A percentile compares a stretch with the other conserved stretches of the same genome.
Conservation (phyloP, 192 early-diverging fungal genomes). For the Backusella mclennaniae region DNA sequence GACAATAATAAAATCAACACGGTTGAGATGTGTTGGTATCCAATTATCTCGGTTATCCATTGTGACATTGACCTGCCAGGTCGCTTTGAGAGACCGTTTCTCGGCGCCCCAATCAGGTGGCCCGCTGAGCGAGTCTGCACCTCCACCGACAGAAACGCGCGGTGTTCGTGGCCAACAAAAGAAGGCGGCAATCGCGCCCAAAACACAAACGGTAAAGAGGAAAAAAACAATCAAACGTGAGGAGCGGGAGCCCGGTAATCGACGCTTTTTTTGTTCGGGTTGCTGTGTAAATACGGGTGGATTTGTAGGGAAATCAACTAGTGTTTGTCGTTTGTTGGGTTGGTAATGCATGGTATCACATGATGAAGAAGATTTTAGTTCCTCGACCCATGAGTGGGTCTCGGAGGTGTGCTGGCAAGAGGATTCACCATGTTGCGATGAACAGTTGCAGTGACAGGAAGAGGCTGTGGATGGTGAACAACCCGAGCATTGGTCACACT, state of each 20-base stretch:
- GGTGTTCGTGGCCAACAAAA: conserved; percentile 31
- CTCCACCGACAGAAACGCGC: conserved; percentile 8
- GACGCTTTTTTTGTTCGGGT: background rate
- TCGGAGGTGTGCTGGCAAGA: background rate
- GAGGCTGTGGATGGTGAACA: background rate
- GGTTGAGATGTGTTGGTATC: conserved; percentile 23
- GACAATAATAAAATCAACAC: conserved; percentile 13
- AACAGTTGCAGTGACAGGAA: background rate
- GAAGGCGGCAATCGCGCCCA: conserved; percentile 14
- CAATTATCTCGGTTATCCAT: conserved; percentile 29
- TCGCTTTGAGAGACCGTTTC: background rate
- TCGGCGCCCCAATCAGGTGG: conserved; percentile 7
- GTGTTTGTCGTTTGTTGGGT: background rate
- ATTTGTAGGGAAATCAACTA: background rate
- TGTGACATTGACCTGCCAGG: conserved; percentile 28
- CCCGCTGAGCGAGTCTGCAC: background rate
- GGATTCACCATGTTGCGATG: background rate
- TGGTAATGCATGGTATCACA: conserved; percentile 3
- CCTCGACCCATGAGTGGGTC: background rate
- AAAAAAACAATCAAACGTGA: conserved; percentile 9
- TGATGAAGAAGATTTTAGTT: conserved; percentile 4
- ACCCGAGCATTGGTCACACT: background rate
- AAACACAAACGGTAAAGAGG: background rate
- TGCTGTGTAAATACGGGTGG: conserved; percentile 5
- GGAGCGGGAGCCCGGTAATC: background rate